Conservation (phyloP, 352 stramenopile species). For the Pythium chondricola region DNA sequence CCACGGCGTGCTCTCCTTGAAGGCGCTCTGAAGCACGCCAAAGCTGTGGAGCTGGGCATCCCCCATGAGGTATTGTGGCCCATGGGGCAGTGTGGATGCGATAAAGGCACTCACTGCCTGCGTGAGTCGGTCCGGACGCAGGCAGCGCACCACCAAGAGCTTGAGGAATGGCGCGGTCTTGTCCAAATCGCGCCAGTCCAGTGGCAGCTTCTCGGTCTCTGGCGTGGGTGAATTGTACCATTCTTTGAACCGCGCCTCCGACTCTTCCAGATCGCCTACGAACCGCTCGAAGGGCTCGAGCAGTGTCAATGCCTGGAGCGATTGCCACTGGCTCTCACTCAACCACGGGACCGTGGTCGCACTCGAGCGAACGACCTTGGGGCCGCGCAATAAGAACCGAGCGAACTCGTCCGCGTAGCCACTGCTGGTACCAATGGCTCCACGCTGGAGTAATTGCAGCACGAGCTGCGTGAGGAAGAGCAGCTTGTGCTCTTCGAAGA, state of each 20-base stretch:
- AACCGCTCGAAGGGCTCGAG: conserved; percentile 86
- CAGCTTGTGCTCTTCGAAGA: conserved; percentile 91
- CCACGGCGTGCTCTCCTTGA: conserved; percentile 89
- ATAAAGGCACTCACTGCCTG: conserved; percentile 95
- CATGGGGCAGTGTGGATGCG: conserved; percentile 57
- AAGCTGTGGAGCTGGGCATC: conserved; percentile 92
- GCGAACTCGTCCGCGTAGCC: conserved; percentile 76
- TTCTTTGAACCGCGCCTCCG: conserved; percentile 85
- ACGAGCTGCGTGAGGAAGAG: conserved; percentile 87
- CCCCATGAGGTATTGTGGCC: conserved; percentile 75
- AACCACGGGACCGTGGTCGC: conserved; percentile 85
- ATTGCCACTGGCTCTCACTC: conserved; percentile 79
- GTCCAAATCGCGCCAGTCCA: conserved; percentile 91
- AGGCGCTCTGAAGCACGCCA: conserved; percentile 91
- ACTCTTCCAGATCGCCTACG: conserved; percentile 83
- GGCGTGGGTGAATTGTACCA: conserved; percentile 87
- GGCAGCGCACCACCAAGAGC: conserved; percentile 91
- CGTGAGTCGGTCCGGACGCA: conserved; percentile 92
- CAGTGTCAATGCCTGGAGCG: conserved; percentile 63
- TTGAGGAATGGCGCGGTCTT: conserved; percentile 88
- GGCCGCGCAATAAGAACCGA: conserved; percentile 73
- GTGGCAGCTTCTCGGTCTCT: conserved; percentile 85
- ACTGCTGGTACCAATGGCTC: conserved; percentile 39
- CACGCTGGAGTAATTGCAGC: conserved; percentile 74
- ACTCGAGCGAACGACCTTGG: conserved; percentile 46